These are phyloP conservation scores for Lactarius tabidus DNA, from an alignment of 768 basidiomycete species.

Conservation along the genomic window DNA sequence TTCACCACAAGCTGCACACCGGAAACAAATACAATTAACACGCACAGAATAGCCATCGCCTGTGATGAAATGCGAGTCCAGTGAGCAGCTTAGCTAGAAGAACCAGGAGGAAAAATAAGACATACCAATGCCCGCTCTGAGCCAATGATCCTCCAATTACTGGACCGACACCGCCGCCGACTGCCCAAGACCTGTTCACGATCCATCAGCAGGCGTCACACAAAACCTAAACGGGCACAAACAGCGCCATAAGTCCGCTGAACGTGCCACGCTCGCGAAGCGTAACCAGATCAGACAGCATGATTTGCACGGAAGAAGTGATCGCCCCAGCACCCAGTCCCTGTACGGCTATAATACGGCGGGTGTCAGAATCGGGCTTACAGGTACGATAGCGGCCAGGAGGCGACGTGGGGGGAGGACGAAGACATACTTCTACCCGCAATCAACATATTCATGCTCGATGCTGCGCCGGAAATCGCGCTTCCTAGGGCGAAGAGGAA, in stretches of 20 bases:
- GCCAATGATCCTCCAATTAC: conserved; percentile 32
- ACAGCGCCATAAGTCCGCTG: conserved; percentile 34
- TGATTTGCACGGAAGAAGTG: conserved; percentile 31
- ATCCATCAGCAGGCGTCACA: background rate
- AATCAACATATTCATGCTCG: conserved; percentile 34
- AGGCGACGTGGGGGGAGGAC: background rate
- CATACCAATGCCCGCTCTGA: conserved; percentile 20
- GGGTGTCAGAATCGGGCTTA: background rate
- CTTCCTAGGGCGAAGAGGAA: conserved; percentile 32
- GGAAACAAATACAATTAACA: background rate
- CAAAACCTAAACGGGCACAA: background rate
- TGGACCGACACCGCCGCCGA: conserved; percentile 32
- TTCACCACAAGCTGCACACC: background rate
- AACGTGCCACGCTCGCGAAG: conserved; percentile 35
- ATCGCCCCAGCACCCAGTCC: conserved; percentile 33
- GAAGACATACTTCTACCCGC: conserved; percentile 29
- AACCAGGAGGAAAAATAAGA: background rate
- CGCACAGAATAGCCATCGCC: conserved; percentile 28
- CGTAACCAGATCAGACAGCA: conserved; percentile 35
- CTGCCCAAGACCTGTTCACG: conserved; percentile 29
- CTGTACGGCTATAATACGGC: conserved; percentile 25
- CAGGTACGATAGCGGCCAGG: too few species aligned
- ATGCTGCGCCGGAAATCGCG: conserved; percentile 34
- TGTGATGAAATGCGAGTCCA: background rate
- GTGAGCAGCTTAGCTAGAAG: background rate